Evolutionary conservation across 495 filamentous ascomycete species (phyloP).

Genomic region (Pseudevernia furfuracea): DNA sequence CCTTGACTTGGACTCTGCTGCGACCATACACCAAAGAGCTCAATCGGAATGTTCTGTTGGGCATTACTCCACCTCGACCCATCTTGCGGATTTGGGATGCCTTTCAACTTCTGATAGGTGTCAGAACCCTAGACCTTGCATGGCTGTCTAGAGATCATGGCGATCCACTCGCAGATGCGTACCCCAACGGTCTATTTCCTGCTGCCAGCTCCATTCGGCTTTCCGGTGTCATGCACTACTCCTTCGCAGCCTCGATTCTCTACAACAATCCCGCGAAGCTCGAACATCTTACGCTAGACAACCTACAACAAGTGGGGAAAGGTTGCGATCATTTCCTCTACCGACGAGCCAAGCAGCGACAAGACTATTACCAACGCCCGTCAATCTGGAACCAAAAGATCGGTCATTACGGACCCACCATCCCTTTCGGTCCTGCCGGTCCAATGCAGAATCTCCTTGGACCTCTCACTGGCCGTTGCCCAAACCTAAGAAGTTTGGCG

Average conservation of each 20-base stretch:
- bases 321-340: conserved; percentile 4
- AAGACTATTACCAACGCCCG: neutral
- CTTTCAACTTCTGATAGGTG: neutral
- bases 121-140: conserved; percentile 1
- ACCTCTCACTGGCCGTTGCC: neutral
- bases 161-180: neutral
- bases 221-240: neutral
- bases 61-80: neutral
- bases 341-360: neutral
- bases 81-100: conserved; percentile 1
- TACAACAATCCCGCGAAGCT: neutral
- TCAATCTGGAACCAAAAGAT: neutral
- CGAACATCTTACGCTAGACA: neutral
- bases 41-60: neutral
- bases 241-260: conserved; percentile 1
- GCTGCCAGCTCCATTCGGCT: neutral
- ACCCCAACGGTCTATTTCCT: neutral
- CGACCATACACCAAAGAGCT: neutral
- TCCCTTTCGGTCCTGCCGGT: neutral
- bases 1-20: conserved; percentile 2
- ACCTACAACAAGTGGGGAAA: conserved; percentile 1
- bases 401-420: neutral
- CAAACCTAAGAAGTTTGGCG: neutral
- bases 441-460: conserved; percentile 1
- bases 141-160: conserved; percentile 3